Evolutionary conservation across 108 stramenopile species (phyloP).

Genomic region (Nitzschia palea): DNA sequence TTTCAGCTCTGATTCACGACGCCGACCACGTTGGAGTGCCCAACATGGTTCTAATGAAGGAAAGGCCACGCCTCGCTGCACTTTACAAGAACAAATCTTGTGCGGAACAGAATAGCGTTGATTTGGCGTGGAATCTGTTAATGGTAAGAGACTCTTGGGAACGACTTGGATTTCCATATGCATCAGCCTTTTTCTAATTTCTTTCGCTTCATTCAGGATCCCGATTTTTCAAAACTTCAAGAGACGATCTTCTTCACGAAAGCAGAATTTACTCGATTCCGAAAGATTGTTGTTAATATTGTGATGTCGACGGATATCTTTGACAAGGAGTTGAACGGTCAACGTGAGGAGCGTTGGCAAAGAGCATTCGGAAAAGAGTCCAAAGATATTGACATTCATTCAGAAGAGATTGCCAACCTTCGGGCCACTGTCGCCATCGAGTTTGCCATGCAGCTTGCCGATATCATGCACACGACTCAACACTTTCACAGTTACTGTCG

Average conservation of each 20-base stretch:
- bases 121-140: conserved; percentile 50
- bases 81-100: conserved; percentile 58
- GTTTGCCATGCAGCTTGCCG: conserved; percentile 14
- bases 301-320: conserved; percentile 60
- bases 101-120: conserved; percentile 52
- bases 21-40: conserved; percentile 42
- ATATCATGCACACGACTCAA: conserved; percentile 26
- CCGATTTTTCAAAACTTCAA: conserved; percentile 23
- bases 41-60: conserved; percentile 25
- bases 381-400: background rate
- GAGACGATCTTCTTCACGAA: conserved; percentile 29
- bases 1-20: conserved; percentile 63
- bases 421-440: conserved; percentile 11
- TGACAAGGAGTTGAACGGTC: conserved; percentile 11
- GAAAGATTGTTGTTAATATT: conserved; percentile 55
- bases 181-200: background rate
- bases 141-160: conserved; percentile 12
- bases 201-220: conserved; percentile 10
- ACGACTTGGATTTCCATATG: background rate
- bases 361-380: conserved; percentile 18
- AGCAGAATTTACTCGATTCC: conserved; percentile 46
- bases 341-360: conserved; percentile 29
- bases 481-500: conserved; percentile 15
- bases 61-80: conserved; percentile 35
- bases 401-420: conserved; percentile 1